Conservation (phyloP, 768 basidiomycete species). For the Pisolithus albus region DNA sequence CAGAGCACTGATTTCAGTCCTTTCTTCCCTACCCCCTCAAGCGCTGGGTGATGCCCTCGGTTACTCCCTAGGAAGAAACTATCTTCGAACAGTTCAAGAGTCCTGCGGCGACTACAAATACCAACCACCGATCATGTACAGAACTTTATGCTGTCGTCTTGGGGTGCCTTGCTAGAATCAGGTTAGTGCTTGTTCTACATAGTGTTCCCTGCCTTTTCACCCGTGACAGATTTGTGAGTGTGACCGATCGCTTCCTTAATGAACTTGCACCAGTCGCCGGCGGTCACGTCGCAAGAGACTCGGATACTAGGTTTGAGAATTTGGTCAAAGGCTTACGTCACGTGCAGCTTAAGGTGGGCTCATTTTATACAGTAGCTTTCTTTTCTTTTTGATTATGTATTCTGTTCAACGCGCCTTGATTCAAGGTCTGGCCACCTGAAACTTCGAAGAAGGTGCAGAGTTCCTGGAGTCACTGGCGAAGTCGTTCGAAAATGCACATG, state of each 20-base stretch:
- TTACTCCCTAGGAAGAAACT: constrained; percentile 74
- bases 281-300: constrained; percentile 75
- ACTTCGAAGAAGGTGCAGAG: constrained; percentile 88
- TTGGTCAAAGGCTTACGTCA: constrained; percentile 75
- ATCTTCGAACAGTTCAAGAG: constrained; percentile 80
- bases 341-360: constrained; percentile 69
- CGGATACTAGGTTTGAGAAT: constrained; percentile 78
- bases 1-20: constrained; percentile 71
- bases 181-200: constrained; percentile 41
- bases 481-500: constrained; percentile 79
- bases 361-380: background rate
- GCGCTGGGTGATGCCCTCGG: constrained; percentile 73
- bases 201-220: background rate
- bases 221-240: constrained; percentile 66
- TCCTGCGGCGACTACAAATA: constrained; percentile 56
- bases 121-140: constrained; percentile 74
- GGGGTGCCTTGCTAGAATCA: constrained; percentile 72
- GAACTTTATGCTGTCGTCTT: constrained; percentile 81
- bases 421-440: constrained; percentile 86
- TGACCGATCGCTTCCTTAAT: constrained; percentile 84
- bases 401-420: constrained; percentile 2
- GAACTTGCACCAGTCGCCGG: constrained; percentile 70
- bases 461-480: constrained; percentile 81
- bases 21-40: constrained; percentile 68
- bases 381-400: background rate